These are phyloP conservation scores for Mariannaea elegans DNA, from an alignment of 2,329 filamentous ascomycete species.

Conservation along the genomic window DNA sequence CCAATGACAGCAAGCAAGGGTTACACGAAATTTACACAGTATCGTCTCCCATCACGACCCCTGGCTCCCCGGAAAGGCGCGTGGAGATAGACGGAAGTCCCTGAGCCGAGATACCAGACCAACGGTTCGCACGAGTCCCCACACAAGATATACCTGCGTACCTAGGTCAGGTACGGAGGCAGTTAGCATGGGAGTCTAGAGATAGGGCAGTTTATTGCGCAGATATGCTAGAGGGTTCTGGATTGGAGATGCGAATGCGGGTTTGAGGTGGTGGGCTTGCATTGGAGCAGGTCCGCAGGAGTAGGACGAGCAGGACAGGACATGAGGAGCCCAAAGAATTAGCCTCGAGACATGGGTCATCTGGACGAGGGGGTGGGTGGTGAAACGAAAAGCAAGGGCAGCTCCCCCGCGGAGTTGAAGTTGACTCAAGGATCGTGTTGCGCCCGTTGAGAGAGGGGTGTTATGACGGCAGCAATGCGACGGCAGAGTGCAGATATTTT, in stretches of 20 bases:
- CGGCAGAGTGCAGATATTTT: background rate
- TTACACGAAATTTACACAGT: background rate
- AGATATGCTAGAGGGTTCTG: slow-evolving; percentile 2
- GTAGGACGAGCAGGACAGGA: slow-evolving; percentile 4
- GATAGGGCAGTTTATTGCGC: background rate
- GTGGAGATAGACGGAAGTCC: background rate
- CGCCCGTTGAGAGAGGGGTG: slow-evolving; percentile 15
- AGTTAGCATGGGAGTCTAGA: background rate
- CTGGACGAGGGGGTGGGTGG: background rate
- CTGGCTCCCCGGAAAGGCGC: background rate
- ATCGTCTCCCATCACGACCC: background rate
- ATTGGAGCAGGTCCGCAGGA: slow-evolving; percentile 16
- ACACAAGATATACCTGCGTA: background rate
- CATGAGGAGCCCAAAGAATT: slow-evolving; percentile 3
- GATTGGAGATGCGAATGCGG: slow-evolving; percentile 2
- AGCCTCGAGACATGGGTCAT: slow-evolving; percentile 18
- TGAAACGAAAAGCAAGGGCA: background rate
- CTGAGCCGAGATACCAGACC: slow-evolving; percentile 13
- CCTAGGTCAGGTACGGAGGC: background rate
- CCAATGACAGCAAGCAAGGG: background rate
- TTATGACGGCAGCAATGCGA: background rate
- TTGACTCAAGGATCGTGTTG: background rate
- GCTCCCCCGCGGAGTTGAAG: background rate
- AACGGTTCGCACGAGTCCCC: slow-evolving; percentile 15
- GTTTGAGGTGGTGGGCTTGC: slow-evolving; percentile 12